Percentiles rank a stretch among this genome's conserved stretches.
These are phyloP conservation scores for Leucosporidium scottii DNA, from an alignment of 768 basidiomycete species.

Conservation along the genomic window DNA sequence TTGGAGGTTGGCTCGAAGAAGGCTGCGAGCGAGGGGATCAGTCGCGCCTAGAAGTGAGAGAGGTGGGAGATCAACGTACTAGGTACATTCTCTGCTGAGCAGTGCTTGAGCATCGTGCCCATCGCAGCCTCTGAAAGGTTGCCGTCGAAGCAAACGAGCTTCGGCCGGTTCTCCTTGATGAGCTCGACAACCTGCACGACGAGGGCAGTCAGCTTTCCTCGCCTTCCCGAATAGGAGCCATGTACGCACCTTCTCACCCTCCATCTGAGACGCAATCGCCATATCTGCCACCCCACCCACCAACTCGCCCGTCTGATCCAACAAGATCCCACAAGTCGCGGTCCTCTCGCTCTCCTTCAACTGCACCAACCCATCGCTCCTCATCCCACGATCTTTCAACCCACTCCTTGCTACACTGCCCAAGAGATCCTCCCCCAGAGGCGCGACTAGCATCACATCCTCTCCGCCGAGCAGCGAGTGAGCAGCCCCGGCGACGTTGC, in stretches of 20 bases:
- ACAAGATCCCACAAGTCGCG: constrained; percentile 78
- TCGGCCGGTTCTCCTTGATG: constrained; percentile 51
- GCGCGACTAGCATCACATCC: constrained; percentile 59
- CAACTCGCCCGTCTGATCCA: constrained; percentile 64
- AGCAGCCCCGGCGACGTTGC: constrained; percentile 90
- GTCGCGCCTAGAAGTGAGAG: not conserved
- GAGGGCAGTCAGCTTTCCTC: not conserved
- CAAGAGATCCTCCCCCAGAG: constrained; percentile 68
- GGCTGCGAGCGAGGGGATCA: constrained; percentile 46
- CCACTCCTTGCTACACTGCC: constrained; percentile 60
- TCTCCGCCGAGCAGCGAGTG: constrained; percentile 47
- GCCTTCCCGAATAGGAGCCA: too few relatives aligned
- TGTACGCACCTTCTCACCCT: constrained; percentile 38
- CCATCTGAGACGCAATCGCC: constrained; percentile 53
- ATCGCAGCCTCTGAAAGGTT: constrained; percentile 51
- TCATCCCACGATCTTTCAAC: constrained; percentile 60
- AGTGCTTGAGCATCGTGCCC: constrained; percentile 11
- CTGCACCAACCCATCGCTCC: constrained; percentile 64
- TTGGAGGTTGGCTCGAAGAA: constrained; percentile 93
- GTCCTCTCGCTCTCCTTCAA: constrained; percentile 47
- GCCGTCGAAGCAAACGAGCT: constrained; percentile 64
- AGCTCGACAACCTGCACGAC: constrained; percentile 50
- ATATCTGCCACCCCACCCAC: constrained; percentile 89
- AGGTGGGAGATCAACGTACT: constrained; percentile 14
- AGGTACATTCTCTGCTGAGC: not conserved